phyloP scores from a whole-genome alignment of 805 yeast genomes.

The Lipomyces yamadae region DNA sequence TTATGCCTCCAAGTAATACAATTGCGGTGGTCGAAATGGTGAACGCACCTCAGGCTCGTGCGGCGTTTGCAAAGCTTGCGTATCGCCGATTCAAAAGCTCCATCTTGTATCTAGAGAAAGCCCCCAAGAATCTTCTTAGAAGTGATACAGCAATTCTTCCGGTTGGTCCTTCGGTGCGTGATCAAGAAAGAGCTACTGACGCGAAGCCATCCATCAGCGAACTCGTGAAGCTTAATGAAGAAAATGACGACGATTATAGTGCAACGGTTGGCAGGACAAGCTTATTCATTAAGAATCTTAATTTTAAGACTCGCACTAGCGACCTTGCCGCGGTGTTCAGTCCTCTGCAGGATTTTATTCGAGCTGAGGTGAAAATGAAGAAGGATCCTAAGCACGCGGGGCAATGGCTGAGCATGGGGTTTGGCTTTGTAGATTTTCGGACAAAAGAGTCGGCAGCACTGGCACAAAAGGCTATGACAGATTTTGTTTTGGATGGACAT shows the following conservation, averaged over 20 bases:
- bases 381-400: slow-evolving; percentile 79
- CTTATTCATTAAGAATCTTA: slow-evolving; percentile 87
- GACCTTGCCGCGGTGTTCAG: slow-evolving; percentile 67
- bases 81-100: slow-evolving; percentile 87
- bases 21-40: slow-evolving; percentile 91
- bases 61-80: slow-evolving; percentile 86
- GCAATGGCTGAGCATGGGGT: slow-evolving; percentile 88
- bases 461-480: slow-evolving; percentile 77
- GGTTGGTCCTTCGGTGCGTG: slow-evolving; percentile 42
- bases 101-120: slow-evolving; percentile 88
- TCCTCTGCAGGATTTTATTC: slow-evolving; percentile 74
- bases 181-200: slow-evolving; percentile 42
- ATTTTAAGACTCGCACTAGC: slow-evolving; percentile 72
- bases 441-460: slow-evolving; percentile 76
- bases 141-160: slow-evolving; percentile 43
- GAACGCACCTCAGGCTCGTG: slow-evolving; percentile 80
- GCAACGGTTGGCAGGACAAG: slow-evolving; percentile 65
- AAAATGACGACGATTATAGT: slow-evolving; percentile 49
- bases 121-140: slow-evolving; percentile 80
- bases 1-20: slow-evolving; percentile 97
- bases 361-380: slow-evolving; percentile 82
- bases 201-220: slow-evolving; percentile 28
- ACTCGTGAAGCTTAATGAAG: slow-evolving; percentile 39
- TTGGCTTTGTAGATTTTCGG: slow-evolving; percentile 91
- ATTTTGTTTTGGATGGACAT: slow-evolving; percentile 83